Base-by-base conservation (phyloP, 345 rosid species). In the Populus alba region DNA sequence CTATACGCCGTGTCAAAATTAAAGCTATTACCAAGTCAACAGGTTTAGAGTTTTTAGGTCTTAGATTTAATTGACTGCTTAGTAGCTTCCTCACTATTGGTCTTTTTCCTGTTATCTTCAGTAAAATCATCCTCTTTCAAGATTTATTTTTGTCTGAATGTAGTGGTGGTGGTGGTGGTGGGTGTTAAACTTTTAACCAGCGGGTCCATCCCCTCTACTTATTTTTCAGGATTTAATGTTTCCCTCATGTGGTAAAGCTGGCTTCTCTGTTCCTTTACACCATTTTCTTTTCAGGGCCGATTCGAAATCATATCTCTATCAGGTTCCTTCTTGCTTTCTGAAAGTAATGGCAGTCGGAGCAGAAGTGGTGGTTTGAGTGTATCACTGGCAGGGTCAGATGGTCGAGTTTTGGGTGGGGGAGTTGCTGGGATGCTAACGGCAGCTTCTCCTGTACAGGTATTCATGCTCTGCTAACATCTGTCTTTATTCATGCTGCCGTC, bases 391-490 rank as follows among this genome's bases (percentile, higher is more conserved):
- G 94, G 93, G 7, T 72, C 92, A 5, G 97, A 90, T 78, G 97
- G 94, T 68, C 85, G 85, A 72, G 92, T 92, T 77, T 51, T 96
- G 75, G 98, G 98, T 68, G 99, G 99, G 75, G 83, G 79, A 66
- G 98, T 95, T 74, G 87, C 88, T 16, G 99, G 98, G 83, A 72
- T 81, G 82, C 75, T 96, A 68, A 71, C 81, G 39, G 99, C 99
- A 78, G 99, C 95, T 68, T 80, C 97, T 51, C 85, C 91, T 12
- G 97, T 96, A 71, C 97, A 92, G 97, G 99, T 92, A 83, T 66
- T 59, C 22, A 3, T 69, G 74, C 78, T 57, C 78, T 57, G 66
- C 73, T 7, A 27, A 15, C 39, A 37, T 45, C 39, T 51, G 20
- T 18, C 31, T 0, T 23, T 15, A 68, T 16, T 68, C 49, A 4